Evolutionary conservation across 768 basidiomycete species (phyloP), one percentile per base, ranked within the genome.

Genomic region (Calocybe gangraenosa): DNA sequence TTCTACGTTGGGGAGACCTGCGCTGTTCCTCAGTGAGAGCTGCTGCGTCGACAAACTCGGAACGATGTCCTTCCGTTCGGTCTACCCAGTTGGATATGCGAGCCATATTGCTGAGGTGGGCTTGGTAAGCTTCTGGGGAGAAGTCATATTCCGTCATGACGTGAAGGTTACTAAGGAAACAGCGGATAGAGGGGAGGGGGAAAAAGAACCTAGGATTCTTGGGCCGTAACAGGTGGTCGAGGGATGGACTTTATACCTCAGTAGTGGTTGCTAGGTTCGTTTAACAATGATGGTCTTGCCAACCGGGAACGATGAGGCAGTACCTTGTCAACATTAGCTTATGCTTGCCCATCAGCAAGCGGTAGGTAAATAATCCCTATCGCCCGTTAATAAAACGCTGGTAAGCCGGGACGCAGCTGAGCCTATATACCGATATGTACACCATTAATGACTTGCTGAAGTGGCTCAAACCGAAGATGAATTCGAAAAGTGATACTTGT

Each of bases 111-210:
- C 44, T 50, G 15, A 56, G 46, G 28, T 50, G 46, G 32, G 47
- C 48, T 32, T 54, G 52, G 33, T 52, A 51, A 2, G 57, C 54
- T 37, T 58, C 54, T 19, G 54, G 57, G 37, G 57, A 56, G 43
- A 52, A 58, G 43, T 56, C 57, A 37, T 56, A 58, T 47, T 58
- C 57, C n/a, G 57, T 58, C 57, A 58, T 58, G 25, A 28, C 25
- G 25, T 11, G 37, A 35, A 25, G 39, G 33, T 4, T 33, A 32
- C 44, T 20, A 19, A 15, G 18, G 32, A 18, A 30, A 10, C 30
- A 17, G 13, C 13, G 35, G 25, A 7, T 40, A 33, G 18, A 17
- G 13, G 14, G 15, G 30, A 37, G n/a, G 25, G 20, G 38, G 35
- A 17, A 36, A 30, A 37, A 31, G 32, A 52, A 35, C 15, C 37